A percentile compares a stretch with the other conserved stretches of the same genome.
These are phyloP conservation scores for Eimeria falciformis DNA, from an alignment of 169 alveolate genomes.

Conservation along the genomic window DNA sequence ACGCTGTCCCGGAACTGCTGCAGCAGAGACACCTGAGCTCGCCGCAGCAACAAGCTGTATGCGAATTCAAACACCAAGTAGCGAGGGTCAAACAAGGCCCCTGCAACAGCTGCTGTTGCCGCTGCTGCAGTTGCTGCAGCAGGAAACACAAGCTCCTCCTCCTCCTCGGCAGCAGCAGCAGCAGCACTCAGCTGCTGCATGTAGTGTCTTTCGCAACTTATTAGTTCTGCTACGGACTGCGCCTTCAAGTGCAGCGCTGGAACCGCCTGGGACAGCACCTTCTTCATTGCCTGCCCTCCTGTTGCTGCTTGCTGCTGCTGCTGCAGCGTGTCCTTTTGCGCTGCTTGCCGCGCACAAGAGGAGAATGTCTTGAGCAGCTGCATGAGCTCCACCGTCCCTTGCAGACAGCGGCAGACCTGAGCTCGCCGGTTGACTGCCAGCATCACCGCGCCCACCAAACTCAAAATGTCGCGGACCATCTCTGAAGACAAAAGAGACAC, in stretches of 20 bases:
- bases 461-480: constrained; percentile 53
- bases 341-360: constrained; percentile 11
- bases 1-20: constrained; percentile 84
- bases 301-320: constrained; percentile 16
- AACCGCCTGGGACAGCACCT: constrained; percentile 25
- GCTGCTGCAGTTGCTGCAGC: constrained; percentile 22
- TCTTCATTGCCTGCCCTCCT: constrained; percentile 14
- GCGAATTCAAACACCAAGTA: constrained; percentile 92
- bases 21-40: constrained; percentile 90
- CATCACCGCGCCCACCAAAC: constrained; percentile 75
- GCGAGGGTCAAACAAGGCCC: constrained; percentile 89
- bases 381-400: constrained; percentile 42
- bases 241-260: constrained; percentile 61
- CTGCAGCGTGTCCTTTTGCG: neutral
- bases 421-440: constrained; percentile 72
- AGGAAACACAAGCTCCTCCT: no score
- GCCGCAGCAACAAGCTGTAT: constrained; percentile 89
- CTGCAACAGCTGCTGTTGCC: neutral
- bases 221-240: constrained; percentile 16
- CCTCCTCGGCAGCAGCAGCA: constrained; percentile 13
- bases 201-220: constrained; percentile 35
- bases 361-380: constrained; percentile 70
- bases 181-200: constrained; percentile 5
- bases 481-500: constrained; percentile 1
- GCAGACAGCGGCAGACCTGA: constrained; percentile 71